Evolutionary conservation across 1,284 basidiomycete genomes (phyloP).

Genomic region (Microbotryum lychnidis-dioicae): DNA sequence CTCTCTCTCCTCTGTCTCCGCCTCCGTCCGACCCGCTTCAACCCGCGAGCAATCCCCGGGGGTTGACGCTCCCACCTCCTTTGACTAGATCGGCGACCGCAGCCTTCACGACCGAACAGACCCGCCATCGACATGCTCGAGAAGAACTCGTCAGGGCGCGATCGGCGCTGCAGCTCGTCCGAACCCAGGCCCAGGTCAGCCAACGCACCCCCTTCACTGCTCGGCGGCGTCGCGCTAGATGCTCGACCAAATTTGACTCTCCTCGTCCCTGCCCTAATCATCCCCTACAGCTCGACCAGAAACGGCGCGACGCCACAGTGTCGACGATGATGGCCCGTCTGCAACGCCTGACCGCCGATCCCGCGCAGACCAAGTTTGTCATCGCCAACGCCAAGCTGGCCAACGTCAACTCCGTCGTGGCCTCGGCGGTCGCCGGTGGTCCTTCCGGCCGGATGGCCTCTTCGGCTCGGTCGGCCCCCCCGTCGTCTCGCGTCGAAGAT

Average conservation of each 20-base stretch:
- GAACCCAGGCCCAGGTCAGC: constrained; percentile 24
- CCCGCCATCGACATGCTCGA: constrained; percentile 4
- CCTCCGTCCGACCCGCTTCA: too few relatives aligned
- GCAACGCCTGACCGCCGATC: constrained; percentile 17
- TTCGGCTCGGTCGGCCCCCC: too few relatives aligned
- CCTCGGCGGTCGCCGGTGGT: too few relatives aligned
- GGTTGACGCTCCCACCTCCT: too few relatives aligned
- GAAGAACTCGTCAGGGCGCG: constrained; percentile 23
- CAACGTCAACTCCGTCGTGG: background rate
- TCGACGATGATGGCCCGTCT: constrained; percentile 11
- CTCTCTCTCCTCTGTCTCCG: too few relatives aligned
- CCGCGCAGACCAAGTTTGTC: constrained; percentile 2
- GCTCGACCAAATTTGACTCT: too few relatives aligned
- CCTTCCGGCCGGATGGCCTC: background rate
- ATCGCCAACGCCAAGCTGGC: background rate
- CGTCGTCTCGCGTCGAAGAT: too few relatives aligned
- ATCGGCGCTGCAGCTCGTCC: constrained; percentile 23
- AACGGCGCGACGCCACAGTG: constrained; percentile 25
- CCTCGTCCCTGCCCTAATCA: background rate
- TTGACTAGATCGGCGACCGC: constrained; percentile 8
- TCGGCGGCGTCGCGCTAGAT: background rate
- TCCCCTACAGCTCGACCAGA: constrained; percentile 21
- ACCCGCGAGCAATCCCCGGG: too few relatives aligned
- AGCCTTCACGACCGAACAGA: constrained; percentile 13
- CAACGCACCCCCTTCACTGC: background rate